Conservation (phyloP, 2,329 filamentous ascomycete genomes). For the Cryphonectria carpinicola region DNA sequence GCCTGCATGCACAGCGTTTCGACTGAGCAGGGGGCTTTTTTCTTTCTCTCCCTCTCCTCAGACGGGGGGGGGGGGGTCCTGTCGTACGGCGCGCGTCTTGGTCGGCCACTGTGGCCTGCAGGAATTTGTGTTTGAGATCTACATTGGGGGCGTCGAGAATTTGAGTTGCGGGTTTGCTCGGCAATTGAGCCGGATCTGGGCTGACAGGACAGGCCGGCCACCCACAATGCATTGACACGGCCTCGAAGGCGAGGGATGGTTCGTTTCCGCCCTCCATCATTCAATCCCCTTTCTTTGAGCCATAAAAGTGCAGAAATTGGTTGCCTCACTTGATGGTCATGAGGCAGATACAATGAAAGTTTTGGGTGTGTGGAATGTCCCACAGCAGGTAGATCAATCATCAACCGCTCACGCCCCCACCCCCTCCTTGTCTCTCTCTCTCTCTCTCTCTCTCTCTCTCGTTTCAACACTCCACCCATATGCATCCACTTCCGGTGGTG, state of each 20-base stretch:
- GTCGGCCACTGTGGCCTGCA: too few relatives aligned
- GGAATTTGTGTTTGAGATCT: too few relatives aligned
- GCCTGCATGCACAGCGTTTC: neutral
- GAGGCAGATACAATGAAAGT: neutral
- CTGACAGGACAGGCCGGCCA: too few relatives aligned
- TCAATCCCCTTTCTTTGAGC: neutral
- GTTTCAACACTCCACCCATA: neutral
- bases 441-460: neutral
- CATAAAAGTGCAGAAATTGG: neutral
- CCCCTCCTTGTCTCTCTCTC: too few relatives aligned
- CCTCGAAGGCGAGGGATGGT: neutral
- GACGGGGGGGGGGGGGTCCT: neutral
- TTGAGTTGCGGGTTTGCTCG: too few relatives aligned
- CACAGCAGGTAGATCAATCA: neutral
- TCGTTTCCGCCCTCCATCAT: too few relatives aligned
- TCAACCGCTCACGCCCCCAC: too few relatives aligned
- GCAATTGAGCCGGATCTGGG: too few relatives aligned
- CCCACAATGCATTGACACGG: too few relatives aligned
- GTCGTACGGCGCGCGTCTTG: neutral
- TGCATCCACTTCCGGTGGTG: conserved; percentile 9
- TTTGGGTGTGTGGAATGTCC: neutral
- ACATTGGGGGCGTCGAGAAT: too few relatives aligned
- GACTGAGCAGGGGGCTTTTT: neutral
- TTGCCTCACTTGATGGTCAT: neutral
- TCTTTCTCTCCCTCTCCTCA: neutral